Evolutionary conservation across 495 filamentous ascomycete genomes (phyloP).

Genomic region (Penicillium canariense): DNA sequence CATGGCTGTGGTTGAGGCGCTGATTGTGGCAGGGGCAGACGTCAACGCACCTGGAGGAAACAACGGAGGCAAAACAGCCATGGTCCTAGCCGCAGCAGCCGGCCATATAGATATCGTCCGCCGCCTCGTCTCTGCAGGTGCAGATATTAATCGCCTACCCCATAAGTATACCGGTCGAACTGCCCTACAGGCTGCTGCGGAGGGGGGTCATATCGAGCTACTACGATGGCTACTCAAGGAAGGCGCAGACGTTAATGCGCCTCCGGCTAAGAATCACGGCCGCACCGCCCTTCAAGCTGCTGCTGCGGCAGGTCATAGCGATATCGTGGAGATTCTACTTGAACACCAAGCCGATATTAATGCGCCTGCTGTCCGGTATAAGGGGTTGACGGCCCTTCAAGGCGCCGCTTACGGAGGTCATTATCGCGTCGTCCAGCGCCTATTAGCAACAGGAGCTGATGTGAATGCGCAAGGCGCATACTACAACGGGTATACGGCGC

Average conservation of each 20-base stretch:
- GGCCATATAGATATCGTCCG: conserved; percentile 7
- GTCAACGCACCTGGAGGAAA: conserved; percentile 18
- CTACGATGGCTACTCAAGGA: conserved; percentile 28
- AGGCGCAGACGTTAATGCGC: conserved; percentile 30
- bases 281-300: conserved; percentile 27
- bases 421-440: background rate
- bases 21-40: conserved; percentile 20
- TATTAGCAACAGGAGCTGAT: conserved; percentile 6
- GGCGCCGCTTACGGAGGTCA: conserved; percentile 8
- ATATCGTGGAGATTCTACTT: conserved; percentile 6
- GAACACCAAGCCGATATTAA: background rate
- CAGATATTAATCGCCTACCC: conserved; percentile 12
- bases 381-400: conserved; percentile 9
- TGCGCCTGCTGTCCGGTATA: conserved; percentile 1
- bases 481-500: conserved; percentile 11
- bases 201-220: conserved; percentile 18
- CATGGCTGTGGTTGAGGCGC: conserved; percentile 1
- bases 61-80: conserved; percentile 10
- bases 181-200: conserved; percentile 30
- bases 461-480: conserved; percentile 7
- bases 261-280: conserved; percentile 17
- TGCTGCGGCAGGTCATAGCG: background rate
- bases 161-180: conserved; percentile 10
- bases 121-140: conserved; percentile 5
- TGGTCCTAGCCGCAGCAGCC: conserved; percentile 3